phyloP scores from a whole-genome alignment of 2,329 filamentous ascomycete genomes.

The Aspergillus viridinutans region DNA sequence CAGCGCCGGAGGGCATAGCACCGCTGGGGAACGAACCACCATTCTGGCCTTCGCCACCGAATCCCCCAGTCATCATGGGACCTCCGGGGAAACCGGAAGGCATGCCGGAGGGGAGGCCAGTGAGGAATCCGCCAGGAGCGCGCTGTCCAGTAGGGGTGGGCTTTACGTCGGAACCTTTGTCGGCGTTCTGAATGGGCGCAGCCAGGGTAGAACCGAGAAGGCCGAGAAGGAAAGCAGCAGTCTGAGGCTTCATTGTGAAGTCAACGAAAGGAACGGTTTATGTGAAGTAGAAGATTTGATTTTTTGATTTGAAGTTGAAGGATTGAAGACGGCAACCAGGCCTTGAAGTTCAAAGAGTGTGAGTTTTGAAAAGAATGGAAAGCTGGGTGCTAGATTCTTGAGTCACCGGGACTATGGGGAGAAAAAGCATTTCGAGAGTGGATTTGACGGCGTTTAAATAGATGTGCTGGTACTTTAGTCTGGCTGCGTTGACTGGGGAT shows the following conservation, averaged over 20 bases:
- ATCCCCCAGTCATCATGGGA: too few species aligned
- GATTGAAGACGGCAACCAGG: neutral
- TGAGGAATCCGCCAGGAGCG: neutral
- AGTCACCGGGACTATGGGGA: neutral
- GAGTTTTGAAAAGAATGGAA: neutral
- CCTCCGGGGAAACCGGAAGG: neutral
- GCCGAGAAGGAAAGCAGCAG: neutral
- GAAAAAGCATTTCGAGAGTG: neutral
- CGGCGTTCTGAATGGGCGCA: neutral
- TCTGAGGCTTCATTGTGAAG: neutral
- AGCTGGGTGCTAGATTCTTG: neutral
- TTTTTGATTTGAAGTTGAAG: neutral
- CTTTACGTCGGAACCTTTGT: neutral
- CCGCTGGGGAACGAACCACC: too few species aligned
- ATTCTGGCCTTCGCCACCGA: too few species aligned
- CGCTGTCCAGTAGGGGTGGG: neutral
- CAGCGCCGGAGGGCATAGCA: neutral
- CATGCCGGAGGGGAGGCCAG: neutral
- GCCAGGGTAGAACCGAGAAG: neutral
- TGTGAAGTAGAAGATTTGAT: neutral
- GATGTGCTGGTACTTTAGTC: neutral
- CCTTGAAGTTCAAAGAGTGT: neutral
- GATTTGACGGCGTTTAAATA: neutral
- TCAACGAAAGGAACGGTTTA: neutral
- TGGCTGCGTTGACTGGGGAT: neutral